Conservation (phyloP, 2,329 filamentous ascomycete species). For the Aspergillus texensis region DNA sequence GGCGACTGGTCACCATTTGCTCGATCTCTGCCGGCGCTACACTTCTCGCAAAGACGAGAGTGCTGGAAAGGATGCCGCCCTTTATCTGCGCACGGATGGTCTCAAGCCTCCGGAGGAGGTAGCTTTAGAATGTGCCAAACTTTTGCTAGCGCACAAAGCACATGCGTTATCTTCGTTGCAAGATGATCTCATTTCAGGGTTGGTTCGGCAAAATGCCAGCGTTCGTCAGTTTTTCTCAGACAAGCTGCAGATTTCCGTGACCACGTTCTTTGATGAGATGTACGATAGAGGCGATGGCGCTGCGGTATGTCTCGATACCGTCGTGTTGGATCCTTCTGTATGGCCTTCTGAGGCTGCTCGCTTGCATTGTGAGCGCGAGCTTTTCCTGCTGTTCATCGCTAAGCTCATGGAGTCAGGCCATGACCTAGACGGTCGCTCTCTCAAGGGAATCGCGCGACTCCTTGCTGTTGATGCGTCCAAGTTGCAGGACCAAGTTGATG, state of each 20-base stretch:
- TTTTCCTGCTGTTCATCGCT: slow-evolving; percentile 71
- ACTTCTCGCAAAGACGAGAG: slow-evolving; percentile 43
- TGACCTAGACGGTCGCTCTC: slow-evolving; percentile 65
- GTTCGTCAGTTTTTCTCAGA: slow-evolving; percentile 48
- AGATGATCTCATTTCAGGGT: slow-evolving; percentile 51
- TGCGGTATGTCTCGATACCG: slow-evolving; percentile 49
- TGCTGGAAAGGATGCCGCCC: slow-evolving; percentile 48
- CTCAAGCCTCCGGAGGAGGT: slow-evolving; percentile 45
- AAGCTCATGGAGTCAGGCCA: slow-evolving; percentile 88
- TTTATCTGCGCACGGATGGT: slow-evolving; percentile 47
- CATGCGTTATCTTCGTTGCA: slow-evolving; percentile 42
- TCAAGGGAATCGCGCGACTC: slow-evolving; percentile 63
- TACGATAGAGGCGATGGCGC: slow-evolving; percentile 52
- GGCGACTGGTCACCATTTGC: slow-evolving; percentile 44
- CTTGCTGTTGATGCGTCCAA: slow-evolving; percentile 57
- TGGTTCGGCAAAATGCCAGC: slow-evolving; percentile 46
- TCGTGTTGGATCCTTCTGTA: slow-evolving; percentile 48
- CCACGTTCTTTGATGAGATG: slow-evolving; percentile 52
- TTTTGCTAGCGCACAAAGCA: slow-evolving; percentile 43
- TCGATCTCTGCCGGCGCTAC: slow-evolving; percentile 49
- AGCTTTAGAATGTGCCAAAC: slow-evolving; percentile 47
- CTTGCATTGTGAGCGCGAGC: slow-evolving; percentile 49
- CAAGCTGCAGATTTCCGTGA: slow-evolving; percentile 47
- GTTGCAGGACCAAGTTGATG: slow-evolving; percentile 57
- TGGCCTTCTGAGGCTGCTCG: slow-evolving; percentile 49